phyloP scores from a whole-genome alignment of 306 rosid species.

The Cicer yamashitae region DNA sequence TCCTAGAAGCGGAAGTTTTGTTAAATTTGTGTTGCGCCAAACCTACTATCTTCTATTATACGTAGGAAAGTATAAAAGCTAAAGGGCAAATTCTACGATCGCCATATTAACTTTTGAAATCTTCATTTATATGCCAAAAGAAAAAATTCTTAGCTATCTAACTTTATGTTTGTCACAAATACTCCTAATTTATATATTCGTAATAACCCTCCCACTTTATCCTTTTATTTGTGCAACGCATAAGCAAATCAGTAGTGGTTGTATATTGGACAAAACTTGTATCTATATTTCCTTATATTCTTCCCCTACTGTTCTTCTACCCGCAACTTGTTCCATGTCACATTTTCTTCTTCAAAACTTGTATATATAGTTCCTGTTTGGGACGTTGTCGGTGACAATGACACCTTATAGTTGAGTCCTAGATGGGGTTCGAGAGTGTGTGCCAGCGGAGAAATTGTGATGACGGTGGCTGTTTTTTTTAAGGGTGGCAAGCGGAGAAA shows the following conservation, averaged over 20 bases:
- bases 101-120: background rate
- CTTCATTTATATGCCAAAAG: background rate
- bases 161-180: background rate
- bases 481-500: too few species aligned
- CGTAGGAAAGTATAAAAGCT: background rate
- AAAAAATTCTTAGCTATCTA: background rate
- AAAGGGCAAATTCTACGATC: background rate
- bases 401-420: background rate
- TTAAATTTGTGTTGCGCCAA: conserved; percentile 30
- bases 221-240: too few species aligned
- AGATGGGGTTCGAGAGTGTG: too few species aligned
- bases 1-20: conserved; percentile 40
- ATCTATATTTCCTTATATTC: background rate
- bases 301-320: background rate
- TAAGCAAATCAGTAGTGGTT: background rate
- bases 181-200: background rate
- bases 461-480: too few species aligned
- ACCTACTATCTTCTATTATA: background rate
- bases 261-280: background rate
- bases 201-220: background rate
- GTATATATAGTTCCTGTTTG: too few species aligned
- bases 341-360: background rate
- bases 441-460: too few species aligned
- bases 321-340: background rate
- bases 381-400: too few species aligned